Conservation (phyloP, 2,329 filamentous ascomycete species). For the Hypoxylon sp. region DNA sequence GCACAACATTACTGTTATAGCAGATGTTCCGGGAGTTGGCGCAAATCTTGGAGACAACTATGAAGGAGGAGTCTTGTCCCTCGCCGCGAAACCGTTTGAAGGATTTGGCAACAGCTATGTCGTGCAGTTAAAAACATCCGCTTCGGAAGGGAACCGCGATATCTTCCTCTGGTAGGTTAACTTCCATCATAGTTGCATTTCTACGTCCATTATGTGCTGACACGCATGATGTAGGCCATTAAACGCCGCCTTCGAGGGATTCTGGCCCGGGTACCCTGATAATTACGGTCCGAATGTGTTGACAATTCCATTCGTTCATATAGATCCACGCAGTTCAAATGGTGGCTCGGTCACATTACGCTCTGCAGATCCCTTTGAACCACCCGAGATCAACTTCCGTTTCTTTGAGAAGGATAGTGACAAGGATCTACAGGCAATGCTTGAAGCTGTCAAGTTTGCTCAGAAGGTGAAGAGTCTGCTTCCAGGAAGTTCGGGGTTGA, state of each 20-base stretch:
- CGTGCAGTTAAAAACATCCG: conserved; percentile 46
- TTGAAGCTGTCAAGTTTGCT: conserved; percentile 45
- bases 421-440: conserved; percentile 48
- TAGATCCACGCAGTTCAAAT: conserved; percentile 68
- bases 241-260: conserved; percentile 45
- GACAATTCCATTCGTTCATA: conserved; percentile 64
- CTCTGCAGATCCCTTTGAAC: conserved; percentile 74
- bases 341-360: conserved; percentile 71
- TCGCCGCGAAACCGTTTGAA: conserved; percentile 38
- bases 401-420: conserved; percentile 69
- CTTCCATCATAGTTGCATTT: not conserved
- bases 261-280: conserved; percentile 43
- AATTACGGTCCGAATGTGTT: conserved; percentile 47
- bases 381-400: conserved; percentile 74
- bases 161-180: conserved; percentile 39
- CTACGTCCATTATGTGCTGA: not conserved
- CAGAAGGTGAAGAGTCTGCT: conserved; percentile 25
- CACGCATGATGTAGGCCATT: conserved; percentile 19
- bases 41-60: conserved; percentile 63
- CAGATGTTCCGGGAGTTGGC: conserved; percentile 63
- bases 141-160: conserved; percentile 37
- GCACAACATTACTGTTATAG: conserved; percentile 60
- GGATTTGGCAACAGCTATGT: conserved; percentile 37
- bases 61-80: conserved; percentile 59
- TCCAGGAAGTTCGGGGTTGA: conserved; percentile 61